phyloP scores from a whole-genome alignment of 805 yeast species.

The Kregervanrija pseudodelftensis region DNA sequence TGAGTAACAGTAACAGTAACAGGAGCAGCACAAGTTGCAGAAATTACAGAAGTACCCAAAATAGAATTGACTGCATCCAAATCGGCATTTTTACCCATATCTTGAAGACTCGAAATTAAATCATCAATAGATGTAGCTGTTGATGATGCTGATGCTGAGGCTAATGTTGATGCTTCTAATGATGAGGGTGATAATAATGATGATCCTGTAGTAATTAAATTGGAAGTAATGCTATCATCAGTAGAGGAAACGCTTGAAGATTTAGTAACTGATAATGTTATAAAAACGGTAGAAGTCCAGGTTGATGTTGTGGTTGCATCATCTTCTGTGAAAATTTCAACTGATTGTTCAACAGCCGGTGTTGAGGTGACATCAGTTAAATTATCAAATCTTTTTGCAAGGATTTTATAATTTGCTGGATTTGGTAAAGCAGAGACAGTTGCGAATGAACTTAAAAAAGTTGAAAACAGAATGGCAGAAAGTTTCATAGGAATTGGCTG shows the following conservation, averaged over 20 bases:
- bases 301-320: conserved; percentile 15
- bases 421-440: conserved; percentile 4
- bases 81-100: conserved; percentile 4
- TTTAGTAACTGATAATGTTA: conserved; percentile 8
- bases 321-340: neutral
- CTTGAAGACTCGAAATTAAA: neutral
- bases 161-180: neutral
- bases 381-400: neutral
- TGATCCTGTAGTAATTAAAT: conserved; percentile 7
- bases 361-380: conserved; percentile 1
- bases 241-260: conserved; percentile 6
- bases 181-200: neutral
- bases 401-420: neutral
- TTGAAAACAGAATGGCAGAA: neutral
- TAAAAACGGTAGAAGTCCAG: conserved; percentile 10
- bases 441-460: conserved; percentile 2
- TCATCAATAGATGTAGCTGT: conserved; percentile 1
- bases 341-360: neutral
- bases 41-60: neutral
- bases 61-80: conserved; percentile 5
- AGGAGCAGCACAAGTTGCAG: conserved; percentile 8
- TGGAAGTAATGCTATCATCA: conserved; percentile 7
- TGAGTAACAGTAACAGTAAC: conserved; percentile 25
- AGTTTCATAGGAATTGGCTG: neutral
- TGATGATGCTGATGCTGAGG: conserved; percentile 6